Base-by-base conservation (phyloP, 2,329 filamentous ascomycete genomes). In the Alternaria brassicicola region DNA sequence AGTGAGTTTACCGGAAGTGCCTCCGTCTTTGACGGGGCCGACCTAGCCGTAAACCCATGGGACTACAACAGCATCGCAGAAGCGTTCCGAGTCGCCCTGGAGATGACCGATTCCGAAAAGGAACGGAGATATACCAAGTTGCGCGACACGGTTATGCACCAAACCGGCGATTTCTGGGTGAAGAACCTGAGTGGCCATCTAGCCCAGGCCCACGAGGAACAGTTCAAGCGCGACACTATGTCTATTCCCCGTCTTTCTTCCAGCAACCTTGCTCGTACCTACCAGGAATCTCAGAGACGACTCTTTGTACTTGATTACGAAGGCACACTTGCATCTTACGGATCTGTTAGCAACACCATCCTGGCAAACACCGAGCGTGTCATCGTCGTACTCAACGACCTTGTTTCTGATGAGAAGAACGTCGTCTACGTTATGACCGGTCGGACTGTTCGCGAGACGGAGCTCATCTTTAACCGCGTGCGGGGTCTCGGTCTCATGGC, bases 1-100 rank as follows among this genome's bases (percentile, higher is more conserved):
- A 97, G 92, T 63, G 94, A 98, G 75, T 98, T 98, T 73, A 97
- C 94, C 2, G 95, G 94, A 23, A 96, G 93, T 59, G 89, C 93
- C 1, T 92, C 91, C 0, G 84, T 98, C 2, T 96, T 98, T 70
- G 87, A 87, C 15, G 87, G 89, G 43, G 87, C 91, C 57, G 90
- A 95, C 63, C 84, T 98, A 13, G 86, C 91, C 0, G 90, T 98
- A 70, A 98, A 98, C 73, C 94, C 94, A 0, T 98, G 94, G 94
- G 92, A 97, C 75, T 97, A 97, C 76, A 86, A 89, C 33, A 88
- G 92, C 73, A 96, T 92, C 68, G 91, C 93, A 49, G 88, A 95
- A 30, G 92, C 93, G 9, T 94, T 98, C 78, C 89, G 90, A 75
- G 83, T 85, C 52, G 93, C 93, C 0, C 81, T 98, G 17, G 90